These are phyloP conservation scores for Sarocladium strictum DNA, from an alignment of 2,329 filamentous ascomycete species.

Conservation along the genomic window DNA sequence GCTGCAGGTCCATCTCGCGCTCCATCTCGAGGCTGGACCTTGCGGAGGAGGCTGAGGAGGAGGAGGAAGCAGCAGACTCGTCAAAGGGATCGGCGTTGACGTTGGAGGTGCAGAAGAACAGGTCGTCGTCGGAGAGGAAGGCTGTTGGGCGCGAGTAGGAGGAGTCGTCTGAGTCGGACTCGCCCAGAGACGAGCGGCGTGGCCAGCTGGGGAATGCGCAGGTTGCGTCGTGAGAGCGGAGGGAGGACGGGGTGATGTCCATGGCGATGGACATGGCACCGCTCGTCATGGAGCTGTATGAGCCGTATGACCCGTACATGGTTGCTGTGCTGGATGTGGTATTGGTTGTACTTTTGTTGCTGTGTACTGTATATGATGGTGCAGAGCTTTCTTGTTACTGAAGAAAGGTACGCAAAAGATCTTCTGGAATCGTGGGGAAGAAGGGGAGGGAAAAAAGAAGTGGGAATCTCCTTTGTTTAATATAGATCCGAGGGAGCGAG, in stretches of 20 bases:
- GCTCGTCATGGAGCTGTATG: conserved; percentile 43
- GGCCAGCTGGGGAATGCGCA: conserved; percentile 58
- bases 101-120: conserved; percentile 35
- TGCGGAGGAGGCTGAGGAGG: not conserved
- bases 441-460: not conserved
- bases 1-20: conserved; percentile 5
- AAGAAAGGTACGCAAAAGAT: too few species aligned
- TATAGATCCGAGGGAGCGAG: not conserved
- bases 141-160: conserved; percentile 37
- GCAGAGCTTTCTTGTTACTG: too few species aligned
- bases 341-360: conserved; percentile 15
- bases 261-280: conserved; percentile 33
- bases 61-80: conserved; percentile 15
- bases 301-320: conserved; percentile 47
- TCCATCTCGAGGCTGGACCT: conserved; percentile 7
- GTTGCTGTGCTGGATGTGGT: conserved; percentile 17
- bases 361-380: conserved; percentile 4
- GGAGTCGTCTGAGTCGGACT: conserved; percentile 19
- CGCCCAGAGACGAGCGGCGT: conserved; percentile 44
- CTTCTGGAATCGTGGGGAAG: conserved; percentile 13
- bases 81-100: conserved; percentile 37
- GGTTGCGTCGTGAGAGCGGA: conserved; percentile 33
- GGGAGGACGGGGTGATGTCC: conserved; percentile 36
- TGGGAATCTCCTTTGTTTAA: not conserved
- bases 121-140: conserved; percentile 59